phyloP scores from a whole-genome alignment of 2,329 filamentous ascomycete genomes.

The Pseudocercospora vitis region DNA sequence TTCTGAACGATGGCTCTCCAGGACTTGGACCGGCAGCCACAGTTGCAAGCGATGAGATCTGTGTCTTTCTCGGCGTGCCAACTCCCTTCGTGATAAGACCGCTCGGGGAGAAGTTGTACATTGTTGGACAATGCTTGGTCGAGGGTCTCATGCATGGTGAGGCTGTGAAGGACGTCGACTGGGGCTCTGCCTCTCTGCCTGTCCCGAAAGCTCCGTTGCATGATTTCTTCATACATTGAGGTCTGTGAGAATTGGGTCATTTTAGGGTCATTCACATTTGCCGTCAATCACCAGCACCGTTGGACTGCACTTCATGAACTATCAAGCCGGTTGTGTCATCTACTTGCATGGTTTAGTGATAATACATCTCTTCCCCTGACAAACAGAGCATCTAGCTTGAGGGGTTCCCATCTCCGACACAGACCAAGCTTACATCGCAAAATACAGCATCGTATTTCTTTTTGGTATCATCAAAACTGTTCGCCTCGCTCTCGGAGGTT shows the following conservation, averaged over 20 bases:
- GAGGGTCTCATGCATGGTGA: constrained; percentile 8
- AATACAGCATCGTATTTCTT: no score
- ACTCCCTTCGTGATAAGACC: background rate
- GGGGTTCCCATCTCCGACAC: background rate
- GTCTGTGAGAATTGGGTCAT: background rate
- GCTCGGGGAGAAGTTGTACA: background rate
- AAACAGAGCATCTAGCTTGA: background rate
- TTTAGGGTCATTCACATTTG: no score
- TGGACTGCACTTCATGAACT: no score
- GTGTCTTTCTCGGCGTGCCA: constrained; percentile 1
- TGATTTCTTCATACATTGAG: constrained; percentile 6
- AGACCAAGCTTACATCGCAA: background rate
- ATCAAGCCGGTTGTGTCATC: background rate
- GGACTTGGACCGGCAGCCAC: background rate
- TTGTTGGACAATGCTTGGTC: constrained; percentile 5
- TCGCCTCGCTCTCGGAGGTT: no score
- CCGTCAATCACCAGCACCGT: no score
- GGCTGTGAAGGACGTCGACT: constrained; percentile 6
- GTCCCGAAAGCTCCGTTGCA: constrained; percentile 9
- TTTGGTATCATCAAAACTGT: no score
- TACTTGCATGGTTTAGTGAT: background rate
- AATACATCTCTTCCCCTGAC: background rate
- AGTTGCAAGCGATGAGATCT: background rate
- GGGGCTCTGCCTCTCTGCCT: background rate
- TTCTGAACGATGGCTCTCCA: background rate